Base-by-base conservation (phyloP, 805 yeast genomes). In the Starmerella geochares region DNA sequence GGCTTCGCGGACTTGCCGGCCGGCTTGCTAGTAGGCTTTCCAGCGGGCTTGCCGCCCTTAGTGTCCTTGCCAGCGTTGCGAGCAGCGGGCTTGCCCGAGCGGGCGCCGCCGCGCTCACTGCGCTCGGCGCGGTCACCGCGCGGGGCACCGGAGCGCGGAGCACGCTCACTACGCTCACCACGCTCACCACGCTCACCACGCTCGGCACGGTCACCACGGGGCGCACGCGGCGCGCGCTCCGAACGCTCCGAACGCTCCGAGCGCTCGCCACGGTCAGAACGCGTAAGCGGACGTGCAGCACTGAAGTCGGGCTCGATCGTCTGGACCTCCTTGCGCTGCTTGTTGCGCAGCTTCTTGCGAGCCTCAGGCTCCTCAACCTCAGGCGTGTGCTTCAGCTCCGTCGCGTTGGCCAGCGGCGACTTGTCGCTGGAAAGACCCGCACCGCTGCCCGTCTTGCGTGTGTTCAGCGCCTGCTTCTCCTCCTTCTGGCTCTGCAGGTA, bases 271-370 rank as follows among this genome's bases (percentile, higher is more conserved):
- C n/a, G n/a, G n/a, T n/a, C n/a, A n/a, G n/a, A n/a, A n/a, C 39
- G 33, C 46, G 41, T 49, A 17, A 33, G 52, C 25, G 50, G 52
- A 35, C 56, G 56, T 16, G 49, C 52, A 39, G 44, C 46, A 42
- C 45, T 45, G 38, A 39, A n/a, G 76, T 52, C 55, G 50, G 54
- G 48, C 46, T 51, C 53, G 32, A 58, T 70, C 54, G 88, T 83
- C 61, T 79, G 80, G 61, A 85, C 73, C 70, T 83, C 83, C 80
- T 88, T 88, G 68, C 73, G 76, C 57, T 80, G 75, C 78, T 86
- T 87, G 65, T 74, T 64, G 72, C 78, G 82, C 63, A 71, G 62
- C 68, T 76, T 76, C 81, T 86, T 86, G 66, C 73, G 72, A 62
- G 86, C 68, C 51, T 85, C 73, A 25, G 58, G 54, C 37, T 28